Evolutionary conservation across 2,329 filamentous ascomycete species (phyloP), one percentile per base, ranked within the genome.

Genomic region (Ophiostoma triangulosporum): DNA sequence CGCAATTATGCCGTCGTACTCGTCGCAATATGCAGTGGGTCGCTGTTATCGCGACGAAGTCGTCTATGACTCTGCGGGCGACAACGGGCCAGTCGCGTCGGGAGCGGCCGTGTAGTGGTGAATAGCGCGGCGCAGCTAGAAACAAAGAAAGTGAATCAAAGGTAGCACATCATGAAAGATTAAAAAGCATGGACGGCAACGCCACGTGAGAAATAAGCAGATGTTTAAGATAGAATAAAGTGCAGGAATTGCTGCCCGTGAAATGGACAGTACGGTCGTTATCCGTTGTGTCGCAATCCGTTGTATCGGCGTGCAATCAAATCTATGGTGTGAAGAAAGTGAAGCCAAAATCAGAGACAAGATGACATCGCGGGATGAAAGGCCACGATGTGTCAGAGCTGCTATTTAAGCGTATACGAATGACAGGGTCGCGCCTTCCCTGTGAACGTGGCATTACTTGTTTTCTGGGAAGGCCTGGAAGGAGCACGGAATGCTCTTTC

Each of bases 401-500:
- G 22, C 20, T 24, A 20, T 24, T 20, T 40, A 40, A 6, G 17
- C 6, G 24, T 20, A 38, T 38, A 17, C 3, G 36, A 24, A 20
- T 20, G 8, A 43, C 38, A 22, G 11, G 20, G 43, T 46, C 15
- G 43, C 43, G n/a, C 43, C 43, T 46, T 46, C 43, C 43, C 3
- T 26, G 7, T 9, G 43, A 14, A 45, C 2, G 22, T 17, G 32
- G 4, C 11, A 33, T 17, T 12, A 26, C 38, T 15, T 26, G 40
- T 15, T n/a, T 26, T 15, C 40, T 6, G 29, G 11, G 6, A 14
- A 33, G 15, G 9, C 9, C 14, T 46, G n/a, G 43, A 29, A 46
- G 43, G 43, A 14, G 15, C 43, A 29, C 24, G n/a, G 43, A 46
- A 46, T 29, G 43, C 29, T 46, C 54, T 27, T 55, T 55, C 50